phyloP scores from a whole-genome alignment of 2,329 filamentous ascomycete species.

The Penicillium verrucosum region DNA sequence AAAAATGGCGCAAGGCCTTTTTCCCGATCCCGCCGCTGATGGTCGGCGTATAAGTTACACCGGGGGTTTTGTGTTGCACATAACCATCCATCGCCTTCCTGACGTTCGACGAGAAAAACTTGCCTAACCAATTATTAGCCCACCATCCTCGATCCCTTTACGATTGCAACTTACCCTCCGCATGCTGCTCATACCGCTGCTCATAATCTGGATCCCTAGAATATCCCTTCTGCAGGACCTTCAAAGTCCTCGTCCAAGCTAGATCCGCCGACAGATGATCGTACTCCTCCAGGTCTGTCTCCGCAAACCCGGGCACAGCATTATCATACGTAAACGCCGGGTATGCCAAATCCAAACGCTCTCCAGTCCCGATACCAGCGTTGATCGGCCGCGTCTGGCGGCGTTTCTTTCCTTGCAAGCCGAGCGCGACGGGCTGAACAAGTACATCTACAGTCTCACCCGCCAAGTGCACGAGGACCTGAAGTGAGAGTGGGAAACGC shows the following conservation, averaged over 20 bases:
- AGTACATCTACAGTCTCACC: slow-evolving; percentile 49
- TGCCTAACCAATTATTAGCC: slow-evolving; percentile 20
- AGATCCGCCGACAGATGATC: slow-evolving; percentile 62
- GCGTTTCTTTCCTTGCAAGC: slow-evolving; percentile 51
- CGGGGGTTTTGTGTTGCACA: slow-evolving; percentile 27
- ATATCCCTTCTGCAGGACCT: slow-evolving; percentile 60
- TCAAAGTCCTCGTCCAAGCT: slow-evolving; percentile 66
- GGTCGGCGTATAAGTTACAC: slow-evolving; percentile 34
- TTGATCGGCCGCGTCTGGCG: slow-evolving; percentile 50
- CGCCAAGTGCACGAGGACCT: slow-evolving; percentile 58
- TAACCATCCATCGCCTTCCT: slow-evolving; percentile 32
- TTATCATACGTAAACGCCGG: slow-evolving; percentile 53
- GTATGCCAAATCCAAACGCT: slow-evolving; percentile 34
- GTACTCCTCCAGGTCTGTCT: slow-evolving; percentile 66
- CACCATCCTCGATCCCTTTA: too few species aligned
- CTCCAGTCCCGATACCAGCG: slow-evolving; percentile 52
- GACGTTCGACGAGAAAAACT: slow-evolving; percentile 34
- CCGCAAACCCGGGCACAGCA: slow-evolving; percentile 65
- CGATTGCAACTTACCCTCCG: slow-evolving; percentile 28
- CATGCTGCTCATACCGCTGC: slow-evolving; percentile 35
- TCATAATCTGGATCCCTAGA: slow-evolving; percentile 38
- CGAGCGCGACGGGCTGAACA: slow-evolving; percentile 50
- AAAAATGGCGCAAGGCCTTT: slow-evolving; percentile 50
- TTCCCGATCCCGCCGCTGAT: slow-evolving; percentile 43
- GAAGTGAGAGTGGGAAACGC: slow-evolving; percentile 36